A percentile compares a stretch with the other conserved stretches of the same genome.
These are phyloP conservation scores for Nakaseomyces uthaithaninus DNA, from an alignment of 1,139 yeast species.

Conservation along the genomic window DNA sequence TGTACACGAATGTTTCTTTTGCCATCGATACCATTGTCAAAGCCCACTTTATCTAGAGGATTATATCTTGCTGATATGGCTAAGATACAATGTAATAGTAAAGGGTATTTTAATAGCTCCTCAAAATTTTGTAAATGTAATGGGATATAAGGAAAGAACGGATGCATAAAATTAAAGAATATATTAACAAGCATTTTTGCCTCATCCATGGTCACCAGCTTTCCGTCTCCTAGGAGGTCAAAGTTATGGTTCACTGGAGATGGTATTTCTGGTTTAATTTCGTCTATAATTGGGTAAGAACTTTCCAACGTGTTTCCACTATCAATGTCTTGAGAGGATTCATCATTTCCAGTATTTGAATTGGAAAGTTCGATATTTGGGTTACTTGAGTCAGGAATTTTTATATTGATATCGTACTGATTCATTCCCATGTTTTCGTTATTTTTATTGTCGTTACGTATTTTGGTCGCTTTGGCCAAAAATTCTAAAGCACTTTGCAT, in stretches of 20 bases:
- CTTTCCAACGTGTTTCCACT: background rate
- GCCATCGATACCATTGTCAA: constrained; percentile 21
- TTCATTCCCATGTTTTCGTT: constrained; percentile 38
- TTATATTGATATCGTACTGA: background rate
- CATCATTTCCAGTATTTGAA: background rate
- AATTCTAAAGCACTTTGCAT: constrained; percentile 64
- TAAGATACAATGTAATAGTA: constrained; percentile 67
- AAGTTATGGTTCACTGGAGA: constrained; percentile 20
- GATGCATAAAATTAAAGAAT: constrained; percentile 75
- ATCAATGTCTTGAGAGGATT: background rate
- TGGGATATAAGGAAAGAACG: constrained; percentile 84
- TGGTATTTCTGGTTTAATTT: constrained; percentile 5
- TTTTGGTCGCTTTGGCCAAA: constrained; percentile 57
- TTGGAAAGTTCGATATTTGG: background rate
- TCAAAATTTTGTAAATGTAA: constrained; percentile 59
- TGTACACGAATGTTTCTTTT: constrained; percentile 55
- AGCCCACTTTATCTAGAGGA: constrained; percentile 39
- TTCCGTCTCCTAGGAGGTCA: constrained; percentile 56
- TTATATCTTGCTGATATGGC: constrained; percentile 76
- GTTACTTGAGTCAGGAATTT: background rate
- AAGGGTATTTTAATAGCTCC: constrained; percentile 68
- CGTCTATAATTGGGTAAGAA: background rate
- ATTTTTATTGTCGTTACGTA: constrained; percentile 37
- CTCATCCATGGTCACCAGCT: constrained; percentile 58
- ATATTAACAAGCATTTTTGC: constrained; percentile 55